Evolutionary conservation across 768 basidiomycete genomes (phyloP).

Genomic region (Suillus occidentalis): DNA sequence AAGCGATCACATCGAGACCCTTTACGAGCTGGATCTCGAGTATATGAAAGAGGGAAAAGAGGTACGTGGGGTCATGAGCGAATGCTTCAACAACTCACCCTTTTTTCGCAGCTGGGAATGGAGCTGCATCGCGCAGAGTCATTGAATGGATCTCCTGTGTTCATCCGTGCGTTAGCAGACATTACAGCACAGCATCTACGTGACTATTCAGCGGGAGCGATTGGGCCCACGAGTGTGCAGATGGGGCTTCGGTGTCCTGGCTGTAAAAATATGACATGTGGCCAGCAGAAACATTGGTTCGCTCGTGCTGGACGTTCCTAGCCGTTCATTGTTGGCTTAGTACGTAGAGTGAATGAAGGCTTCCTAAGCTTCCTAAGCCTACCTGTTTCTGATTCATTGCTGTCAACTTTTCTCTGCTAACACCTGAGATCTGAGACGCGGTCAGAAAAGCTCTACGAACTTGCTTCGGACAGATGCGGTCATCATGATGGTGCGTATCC

Average conservation of each 20-base stretch:
- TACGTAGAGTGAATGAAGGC: background rate
- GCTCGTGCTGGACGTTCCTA: constrained; percentile 62
- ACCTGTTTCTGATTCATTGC: background rate
- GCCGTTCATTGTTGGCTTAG: constrained; percentile 8
- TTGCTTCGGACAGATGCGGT: too few relatives aligned
- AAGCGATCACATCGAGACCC: constrained; percentile 97
- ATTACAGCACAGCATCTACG: constrained; percentile 79
- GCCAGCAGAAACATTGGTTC: constrained; percentile 88
- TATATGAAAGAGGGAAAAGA: constrained; percentile 88
- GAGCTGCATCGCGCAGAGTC: constrained; percentile 88
- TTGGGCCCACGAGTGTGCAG: constrained; percentile 72
- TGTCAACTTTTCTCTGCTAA: background rate
- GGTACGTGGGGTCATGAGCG: constrained; percentile 44
- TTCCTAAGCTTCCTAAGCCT: background rate
- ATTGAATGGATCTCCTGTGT: constrained; percentile 93
- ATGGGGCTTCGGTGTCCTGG: constrained; percentile 89
- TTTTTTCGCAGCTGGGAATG: constrained; percentile 71
- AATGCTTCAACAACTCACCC: background rate
- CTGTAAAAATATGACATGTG: constrained; percentile 88
- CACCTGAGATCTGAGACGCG: too few relatives aligned
- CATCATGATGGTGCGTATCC: too few relatives aligned
- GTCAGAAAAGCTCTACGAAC: too few relatives aligned
- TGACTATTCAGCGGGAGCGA: constrained; percentile 53
- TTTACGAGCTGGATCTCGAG: constrained; percentile 95
- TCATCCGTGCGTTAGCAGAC: constrained; percentile 93